Evolutionary conservation across 805 yeast genomes (phyloP), one percentile per base, ranked within the genome.

Genomic region (Schizosaccharomyces japonicus): DNA sequence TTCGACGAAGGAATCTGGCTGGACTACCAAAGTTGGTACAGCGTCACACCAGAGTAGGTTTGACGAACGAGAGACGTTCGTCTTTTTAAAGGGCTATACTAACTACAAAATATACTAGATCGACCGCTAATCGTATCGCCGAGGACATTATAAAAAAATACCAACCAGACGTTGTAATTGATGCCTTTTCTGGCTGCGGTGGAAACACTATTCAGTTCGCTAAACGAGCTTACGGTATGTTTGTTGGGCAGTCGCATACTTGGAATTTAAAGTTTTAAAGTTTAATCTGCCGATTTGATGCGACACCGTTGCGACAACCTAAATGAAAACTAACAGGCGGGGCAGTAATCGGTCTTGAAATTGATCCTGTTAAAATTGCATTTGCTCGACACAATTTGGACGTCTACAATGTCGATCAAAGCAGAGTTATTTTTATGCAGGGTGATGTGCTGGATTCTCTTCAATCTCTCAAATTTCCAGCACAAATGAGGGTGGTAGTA

Each of bases 151-250:
- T 23, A n/a, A 21, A 36, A 2, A 30, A 19, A 1, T 15, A 26
- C 3, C 23, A 31, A 5, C 48, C 48, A 10, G 19, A 29, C 10
- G 36, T 49, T 1, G 61, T 75, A 0, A 56, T 76, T 21, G 92
- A 80, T 55, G 66, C 78, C 2, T 79, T 78, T 53, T 73, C 83
- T 56, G 93, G 92, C 1, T 87, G 80, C 5, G 92, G 92, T 1
- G 90, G 90, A 1, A 80, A 80, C 55, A 64, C 77, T 1, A 76
- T 79, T 25, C 90, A 80, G 53, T 70, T 81, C 59, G 80, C 83
- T 2, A 60, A 65, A 46, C 27, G 40, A 28, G n/a, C 52, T 32
- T 42, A 25, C 26, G 49, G 34, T 31, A 15, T 25, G 11, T 17
- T 39, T 34, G 31, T 19, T n/a, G n/a, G n/a, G n/a, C n/a, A n/a